Evolutionary conservation across 176 grass and related monocot species (phyloP).

Genomic region (Oryza longistaminata): DNA sequence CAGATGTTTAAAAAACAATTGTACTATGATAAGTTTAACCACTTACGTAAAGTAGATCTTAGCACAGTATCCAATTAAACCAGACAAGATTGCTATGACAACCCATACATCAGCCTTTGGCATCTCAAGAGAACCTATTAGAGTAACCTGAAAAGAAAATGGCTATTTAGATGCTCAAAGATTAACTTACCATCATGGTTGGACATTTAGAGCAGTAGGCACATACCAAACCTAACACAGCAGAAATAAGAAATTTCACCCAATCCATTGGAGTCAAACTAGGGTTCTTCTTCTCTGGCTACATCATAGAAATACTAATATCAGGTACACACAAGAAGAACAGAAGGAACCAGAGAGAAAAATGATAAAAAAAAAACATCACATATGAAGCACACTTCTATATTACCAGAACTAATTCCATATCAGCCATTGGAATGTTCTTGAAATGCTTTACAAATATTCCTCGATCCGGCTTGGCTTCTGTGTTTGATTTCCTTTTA

Average conservation of each 20-base stretch:
- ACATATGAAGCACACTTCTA: neutral
- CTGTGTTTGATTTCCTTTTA: constrained; percentile 56
- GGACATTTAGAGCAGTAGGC: neutral
- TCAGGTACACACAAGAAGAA: constrained; percentile 11
- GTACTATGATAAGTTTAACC: neutral
- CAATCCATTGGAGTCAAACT: constrained; percentile 99
- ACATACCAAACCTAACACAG: constrained; percentile 85
- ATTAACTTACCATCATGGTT: constrained; percentile 10
- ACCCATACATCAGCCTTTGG: constrained; percentile 95
- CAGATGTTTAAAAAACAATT: neutral
- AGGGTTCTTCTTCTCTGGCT: constrained; percentile 99
- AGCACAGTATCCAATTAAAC: constrained; percentile 86
- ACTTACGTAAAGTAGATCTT: constrained; percentile 93
- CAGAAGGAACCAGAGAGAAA: constrained; percentile 16
- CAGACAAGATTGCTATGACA: constrained; percentile 79
- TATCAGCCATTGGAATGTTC: constrained; percentile 94
- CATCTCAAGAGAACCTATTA: constrained; percentile 85
- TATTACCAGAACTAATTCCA: constrained; percentile 94
- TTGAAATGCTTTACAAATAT: constrained; percentile 97
- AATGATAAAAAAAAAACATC: neutral
- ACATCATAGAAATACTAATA: constrained; percentile 26
- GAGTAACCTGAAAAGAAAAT: constrained; percentile 67
- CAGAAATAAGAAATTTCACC: constrained; percentile 91
- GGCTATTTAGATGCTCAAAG: constrained; percentile 34
- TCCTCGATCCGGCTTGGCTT: constrained; percentile 60